These are phyloP conservation scores for Ramalina peruviana DNA, from an alignment of 495 filamentous ascomycete genomes.

Conservation along the genomic window DNA sequence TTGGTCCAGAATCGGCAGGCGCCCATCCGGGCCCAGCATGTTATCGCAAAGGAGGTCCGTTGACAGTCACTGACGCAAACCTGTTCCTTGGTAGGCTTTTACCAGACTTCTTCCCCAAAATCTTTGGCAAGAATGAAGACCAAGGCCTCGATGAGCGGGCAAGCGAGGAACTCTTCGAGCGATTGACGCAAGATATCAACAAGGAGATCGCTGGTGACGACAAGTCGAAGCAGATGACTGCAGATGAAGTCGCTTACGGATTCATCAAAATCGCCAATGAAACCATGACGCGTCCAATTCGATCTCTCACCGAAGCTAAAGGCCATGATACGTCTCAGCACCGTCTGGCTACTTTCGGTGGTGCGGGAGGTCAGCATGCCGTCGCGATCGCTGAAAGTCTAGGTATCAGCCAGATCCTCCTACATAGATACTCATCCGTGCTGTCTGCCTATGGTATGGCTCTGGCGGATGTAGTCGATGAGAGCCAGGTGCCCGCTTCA, in stretches of 20 bases:
- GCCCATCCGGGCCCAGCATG: slow-evolving; percentile 91
- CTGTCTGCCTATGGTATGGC: slow-evolving; percentile 96
- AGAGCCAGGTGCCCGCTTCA: slow-evolving; percentile 81
- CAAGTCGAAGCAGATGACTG: slow-evolving; percentile 55
- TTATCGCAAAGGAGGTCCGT: slow-evolving; percentile 84
- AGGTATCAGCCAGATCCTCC: slow-evolving; percentile 72
- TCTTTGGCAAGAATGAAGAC: slow-evolving; percentile 86
- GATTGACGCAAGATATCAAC: slow-evolving; percentile 69
- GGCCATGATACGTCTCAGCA: slow-evolving; percentile 87
- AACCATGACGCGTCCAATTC: slow-evolving; percentile 86
- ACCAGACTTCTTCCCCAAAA: slow-evolving; percentile 93
- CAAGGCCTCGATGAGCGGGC: slow-evolving; percentile 70
- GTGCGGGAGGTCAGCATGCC: slow-evolving; percentile 91
- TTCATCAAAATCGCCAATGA: slow-evolving; percentile 93
- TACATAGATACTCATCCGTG: slow-evolving; percentile 88
- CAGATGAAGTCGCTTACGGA: slow-evolving; percentile 81
- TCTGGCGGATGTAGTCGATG: slow-evolving; percentile 86
- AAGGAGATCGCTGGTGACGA: slow-evolving; percentile 31
- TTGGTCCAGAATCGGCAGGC: slow-evolving; percentile 84
- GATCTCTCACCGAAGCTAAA: slow-evolving; percentile 84
- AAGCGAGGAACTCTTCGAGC: slow-evolving; percentile 60
- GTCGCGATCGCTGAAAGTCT: slow-evolving; percentile 87
- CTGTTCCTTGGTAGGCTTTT: slow-evolving; percentile 74
- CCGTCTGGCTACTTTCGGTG: slow-evolving; percentile 81
- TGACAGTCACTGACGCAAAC: slow-evolving; percentile 92